Conservation (phyloP, 805 yeast genomes). For the Candida silvicultrix region DNA sequence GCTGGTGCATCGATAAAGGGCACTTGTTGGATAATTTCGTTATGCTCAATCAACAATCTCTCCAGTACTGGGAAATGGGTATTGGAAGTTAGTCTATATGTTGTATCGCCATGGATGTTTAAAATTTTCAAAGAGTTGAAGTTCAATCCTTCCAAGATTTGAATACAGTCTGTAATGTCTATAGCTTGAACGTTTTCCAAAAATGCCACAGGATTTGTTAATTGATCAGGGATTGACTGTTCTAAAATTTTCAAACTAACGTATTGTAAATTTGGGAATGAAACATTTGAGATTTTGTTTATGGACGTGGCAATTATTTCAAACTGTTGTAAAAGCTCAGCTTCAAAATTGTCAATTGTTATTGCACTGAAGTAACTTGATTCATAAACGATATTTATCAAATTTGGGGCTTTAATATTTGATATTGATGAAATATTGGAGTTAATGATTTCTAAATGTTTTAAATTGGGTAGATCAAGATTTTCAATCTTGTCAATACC, state of each 20-base stretch:
- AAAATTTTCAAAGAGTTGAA: not conserved
- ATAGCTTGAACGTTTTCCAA: not conserved
- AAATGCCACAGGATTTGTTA: not conserved
- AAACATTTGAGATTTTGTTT: not conserved
- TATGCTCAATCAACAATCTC: not conserved
- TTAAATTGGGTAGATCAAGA: not conserved
- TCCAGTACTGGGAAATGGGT: not conserved
- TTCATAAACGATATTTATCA: not conserved
- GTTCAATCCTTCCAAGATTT: not conserved
- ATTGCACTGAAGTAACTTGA: not conserved
- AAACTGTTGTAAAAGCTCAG: not conserved
- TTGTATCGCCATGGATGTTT: not conserved
- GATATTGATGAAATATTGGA: not conserved
- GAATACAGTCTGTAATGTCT: not conserved
- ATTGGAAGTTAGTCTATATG: not conserved
- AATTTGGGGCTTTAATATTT: not conserved
- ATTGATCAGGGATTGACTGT: not conserved
- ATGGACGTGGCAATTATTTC: not conserved
- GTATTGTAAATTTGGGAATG: not conserved
- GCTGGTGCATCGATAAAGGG: not conserved
- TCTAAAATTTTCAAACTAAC: not conserved
- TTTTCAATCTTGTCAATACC: not conserved
- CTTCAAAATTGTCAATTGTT: not conserved
- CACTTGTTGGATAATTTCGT: not conserved
- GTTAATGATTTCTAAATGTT: not conserved